Base-by-base conservation (phyloP, 768 basidiomycete genomes). In the Boletales sp. region DNA sequence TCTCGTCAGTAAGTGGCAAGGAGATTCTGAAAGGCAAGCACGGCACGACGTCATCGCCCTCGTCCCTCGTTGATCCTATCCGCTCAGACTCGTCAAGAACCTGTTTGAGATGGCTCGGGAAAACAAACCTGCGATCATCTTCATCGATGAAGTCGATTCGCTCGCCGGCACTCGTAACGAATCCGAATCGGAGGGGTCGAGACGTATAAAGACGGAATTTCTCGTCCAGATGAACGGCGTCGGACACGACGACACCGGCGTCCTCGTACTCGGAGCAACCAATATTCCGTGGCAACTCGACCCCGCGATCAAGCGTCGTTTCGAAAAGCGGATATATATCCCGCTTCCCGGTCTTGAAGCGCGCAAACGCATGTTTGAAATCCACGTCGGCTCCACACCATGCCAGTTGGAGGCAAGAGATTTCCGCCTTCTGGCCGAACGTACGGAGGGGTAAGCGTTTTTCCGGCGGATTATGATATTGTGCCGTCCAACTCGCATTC, bases 201-300 rank as follows among this genome's bases (percentile, higher is more conserved):
- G 94, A 57, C 81, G 95, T 33, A 97, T 98, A 67, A 98, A 97
- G 78, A 97, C 95, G 0, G 95, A 97, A 70, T 95, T 94, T 57
- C 73, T 94, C 43, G 90, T 94, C n/a, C 92, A 97, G 66, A 98
- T 98, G 93, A 92, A 98, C 55, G 96, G 96, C 36, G 95, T 98
- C 2, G 96, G 96, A 0, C 92, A 97, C 62, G 96, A 99, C 52
- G 94, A 96, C 68, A 90, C 90, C 0, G 96, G 96, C 9, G 91
- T 99, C 0, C 79, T 99, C 17, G 94, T 98, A 9, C 79, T 99
- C 18, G 96, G 94, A 30, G 96, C 96, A 9, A 99, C 96, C 5
- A 99, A 99, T 58, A 96, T 98, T 46, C 96, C 96, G 3, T 98
- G 95, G 95, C 90, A 94, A 64, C 79, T 97, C 41, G 95, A 98